Conservation (phyloP, 2,329 filamentous ascomycete genomes). For the Aspergillus alliaceus region DNA sequence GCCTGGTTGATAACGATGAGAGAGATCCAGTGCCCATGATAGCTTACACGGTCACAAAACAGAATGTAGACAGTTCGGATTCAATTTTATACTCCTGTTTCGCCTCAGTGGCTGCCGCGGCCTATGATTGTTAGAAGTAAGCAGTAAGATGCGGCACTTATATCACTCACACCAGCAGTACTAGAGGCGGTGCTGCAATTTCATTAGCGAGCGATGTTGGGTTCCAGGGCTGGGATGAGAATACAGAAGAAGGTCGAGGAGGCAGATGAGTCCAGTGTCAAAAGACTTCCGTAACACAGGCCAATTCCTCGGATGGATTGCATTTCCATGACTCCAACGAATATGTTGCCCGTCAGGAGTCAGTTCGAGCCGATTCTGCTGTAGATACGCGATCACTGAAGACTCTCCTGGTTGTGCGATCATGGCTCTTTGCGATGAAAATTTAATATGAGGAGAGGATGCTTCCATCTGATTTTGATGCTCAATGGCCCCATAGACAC, state of each 20-base stretch:
- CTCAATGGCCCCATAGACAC: too few relatives aligned
- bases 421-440: neutral
- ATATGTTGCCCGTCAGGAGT: neutral
- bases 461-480: too few relatives aligned
- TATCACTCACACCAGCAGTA: neutral
- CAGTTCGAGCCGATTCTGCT: neutral
- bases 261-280: neutral
- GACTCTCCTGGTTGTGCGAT: neutral
- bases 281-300: neutral
- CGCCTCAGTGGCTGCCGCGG: neutral
- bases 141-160: accelerated
- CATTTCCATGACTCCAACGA: neutral
- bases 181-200: neutral
- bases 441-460: too few relatives aligned
- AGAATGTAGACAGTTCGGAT: conserved; percentile 16
- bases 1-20: too few relatives aligned
- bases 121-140: neutral
- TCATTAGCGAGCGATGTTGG: neutral
- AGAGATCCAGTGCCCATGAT: too few relatives aligned
- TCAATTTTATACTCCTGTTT: neutral
- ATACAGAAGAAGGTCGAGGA: neutral
- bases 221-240: neutral
- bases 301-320: neutral
- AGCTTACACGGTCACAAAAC: conserved; percentile 20
- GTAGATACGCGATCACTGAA: neutral